Base-by-base conservation (phyloP, 192 early-diverging fungal genomes). In the Geranomyces variabilis region DNA sequence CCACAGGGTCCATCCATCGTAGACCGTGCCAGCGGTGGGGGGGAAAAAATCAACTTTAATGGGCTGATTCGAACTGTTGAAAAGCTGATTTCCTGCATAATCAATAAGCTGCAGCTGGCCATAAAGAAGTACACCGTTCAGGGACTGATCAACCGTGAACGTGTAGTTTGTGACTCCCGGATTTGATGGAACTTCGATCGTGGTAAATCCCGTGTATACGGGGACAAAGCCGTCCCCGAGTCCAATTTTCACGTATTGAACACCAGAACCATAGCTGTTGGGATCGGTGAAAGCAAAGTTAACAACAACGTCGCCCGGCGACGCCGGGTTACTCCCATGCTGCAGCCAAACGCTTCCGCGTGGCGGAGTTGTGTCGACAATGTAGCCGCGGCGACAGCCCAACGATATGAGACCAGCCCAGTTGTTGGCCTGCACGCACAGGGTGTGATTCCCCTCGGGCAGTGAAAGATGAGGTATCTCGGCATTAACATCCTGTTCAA, bases 401-500 rank as follows among this genome's bases (percentile, higher is more conserved):
- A 67, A 10, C 0, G 65, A 49, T 49, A 51, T 48, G 22, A 67
- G 21, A 24, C 65, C 65, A 13, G 51, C 65, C 44, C 41, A 67
- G 29, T 67, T 67, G 17, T 41, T 67, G 14, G 47, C 65, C 5
- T 67, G 65, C 0, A 67, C 48, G 46, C 65, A 67, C 13, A 67
- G n/a, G 13, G 65, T 67, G 47, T 67, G 65, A 67, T 67, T 67
- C 10, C 65, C 65, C 29, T 57, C 55, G 13, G 55, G 55, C 12
- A 57, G 55, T 9, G 14, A 13, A 22, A n/a, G n/a, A n/a, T n/a
- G n/a, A n/a, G n/a, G n/a, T n/a, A 47, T 47, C 19, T 47, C 12
- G 19, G 46, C 46, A 47, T 47, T 47, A 10, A 47, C 46, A 47
- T 47, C 46, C 46, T 47, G n/a, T n/a, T 47, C 46, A 47, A 47